Percentiles rank a stretch among this genome's conserved stretches.
Conservation (phyloP, 1,139 yeast species). For the Pichia sp. region DNA sequence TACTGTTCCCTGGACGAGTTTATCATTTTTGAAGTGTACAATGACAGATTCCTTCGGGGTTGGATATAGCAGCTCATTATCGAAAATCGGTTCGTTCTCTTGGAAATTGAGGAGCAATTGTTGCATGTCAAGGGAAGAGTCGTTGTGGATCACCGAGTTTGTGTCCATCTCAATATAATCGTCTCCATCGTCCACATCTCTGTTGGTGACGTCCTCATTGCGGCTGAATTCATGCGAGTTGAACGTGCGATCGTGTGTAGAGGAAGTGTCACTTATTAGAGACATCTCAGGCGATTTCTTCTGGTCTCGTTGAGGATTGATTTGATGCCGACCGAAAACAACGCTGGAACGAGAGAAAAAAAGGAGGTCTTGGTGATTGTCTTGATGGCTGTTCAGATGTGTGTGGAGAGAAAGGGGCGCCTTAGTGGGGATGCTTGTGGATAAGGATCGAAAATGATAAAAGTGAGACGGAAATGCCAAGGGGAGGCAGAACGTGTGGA, state of each 20-base stretch:
- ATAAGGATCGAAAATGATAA: neutral
- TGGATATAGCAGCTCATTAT: conserved; percentile 31
- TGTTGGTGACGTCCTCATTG: neutral
- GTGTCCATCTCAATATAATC: neutral
- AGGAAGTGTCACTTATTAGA: neutral
- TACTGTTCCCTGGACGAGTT: conserved; percentile 27
- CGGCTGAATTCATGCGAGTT: neutral
- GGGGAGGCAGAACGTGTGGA: neutral
- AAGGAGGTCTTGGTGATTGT: neutral
- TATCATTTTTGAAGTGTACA: conserved; percentile 23
- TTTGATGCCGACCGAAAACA: neutral
- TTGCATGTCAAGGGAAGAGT: conserved; percentile 16
- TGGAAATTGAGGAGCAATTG: conserved; percentile 28
- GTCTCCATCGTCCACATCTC: neutral
- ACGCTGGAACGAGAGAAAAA: neutral
- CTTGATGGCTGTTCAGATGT: neutral
- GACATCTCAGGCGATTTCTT: conserved; percentile 1
- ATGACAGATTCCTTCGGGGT: conserved; percentile 31
- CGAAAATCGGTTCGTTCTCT: conserved; percentile 33
- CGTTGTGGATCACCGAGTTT: neutral
- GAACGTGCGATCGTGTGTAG: neutral
- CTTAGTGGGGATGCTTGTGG: neutral
- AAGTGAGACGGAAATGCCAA: neutral
- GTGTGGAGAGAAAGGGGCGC: neutral
- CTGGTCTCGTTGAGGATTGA: neutral